These are phyloP conservation scores for Avena atlantica DNA, from an alignment of 176 grass and related monocot genomes.

Conservation along the genomic window DNA sequence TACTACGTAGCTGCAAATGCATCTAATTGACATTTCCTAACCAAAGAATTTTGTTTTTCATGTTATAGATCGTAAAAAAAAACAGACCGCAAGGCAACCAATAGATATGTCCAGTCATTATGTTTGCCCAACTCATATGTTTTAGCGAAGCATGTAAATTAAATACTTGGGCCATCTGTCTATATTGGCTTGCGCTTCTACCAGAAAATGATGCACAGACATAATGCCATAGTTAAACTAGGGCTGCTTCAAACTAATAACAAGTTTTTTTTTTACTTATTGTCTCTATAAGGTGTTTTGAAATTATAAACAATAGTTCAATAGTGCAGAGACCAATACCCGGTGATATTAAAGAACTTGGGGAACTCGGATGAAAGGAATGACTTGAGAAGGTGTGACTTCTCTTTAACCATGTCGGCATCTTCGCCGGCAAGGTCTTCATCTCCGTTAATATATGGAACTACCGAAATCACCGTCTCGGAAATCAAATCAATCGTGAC, in stretches of 20 bases:
- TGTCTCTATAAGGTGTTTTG: not conserved
- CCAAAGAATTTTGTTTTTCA: no score
- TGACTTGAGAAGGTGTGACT: constrained; percentile 3
- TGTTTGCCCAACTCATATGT: not conserved
- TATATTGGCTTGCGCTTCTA: no score
- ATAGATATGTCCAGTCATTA: not conserved
- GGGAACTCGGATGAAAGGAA: not conserved
- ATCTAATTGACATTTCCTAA: no score
- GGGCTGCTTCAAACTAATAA: not conserved
- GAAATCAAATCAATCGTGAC: not conserved
- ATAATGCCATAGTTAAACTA: not conserved
- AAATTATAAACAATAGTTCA: not conserved
- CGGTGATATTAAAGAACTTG: not conserved
- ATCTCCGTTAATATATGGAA: constrained; percentile 19
- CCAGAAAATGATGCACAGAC: no score
- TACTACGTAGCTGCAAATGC: no score
- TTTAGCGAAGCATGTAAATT: not conserved
- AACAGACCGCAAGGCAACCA: no score
- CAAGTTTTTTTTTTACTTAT: not conserved
- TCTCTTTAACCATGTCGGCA: not conserved
- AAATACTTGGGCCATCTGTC: not conserved
- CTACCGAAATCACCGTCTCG: not conserved
- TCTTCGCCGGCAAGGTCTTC: not conserved
- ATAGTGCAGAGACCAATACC: not conserved
- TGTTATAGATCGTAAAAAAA: no score